Conservation (phyloP, 1,284 basidiomycete species). For the Sanguinoderma infundibulare region DNA sequence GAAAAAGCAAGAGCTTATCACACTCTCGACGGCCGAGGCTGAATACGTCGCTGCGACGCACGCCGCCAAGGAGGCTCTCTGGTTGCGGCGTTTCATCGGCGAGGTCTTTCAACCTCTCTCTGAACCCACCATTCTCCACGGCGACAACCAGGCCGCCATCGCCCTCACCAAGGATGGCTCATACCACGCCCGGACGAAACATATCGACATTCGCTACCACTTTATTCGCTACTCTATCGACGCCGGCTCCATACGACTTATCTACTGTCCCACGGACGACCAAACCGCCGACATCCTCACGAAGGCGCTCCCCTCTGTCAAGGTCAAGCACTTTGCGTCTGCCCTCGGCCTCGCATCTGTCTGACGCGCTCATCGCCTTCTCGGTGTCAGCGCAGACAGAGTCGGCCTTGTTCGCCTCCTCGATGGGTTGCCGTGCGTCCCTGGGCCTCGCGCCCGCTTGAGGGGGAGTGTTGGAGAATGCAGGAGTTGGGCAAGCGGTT, state of each 20-base stretch:
- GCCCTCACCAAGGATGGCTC: constrained; percentile 31
- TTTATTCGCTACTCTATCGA: constrained; percentile 37
- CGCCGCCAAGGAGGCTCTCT: constrained; percentile 29
- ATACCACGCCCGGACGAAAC: constrained; percentile 34
- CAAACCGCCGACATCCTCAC: too few relatives aligned
- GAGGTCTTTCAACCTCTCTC: constrained; percentile 19
- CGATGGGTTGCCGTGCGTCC: too few relatives aligned
- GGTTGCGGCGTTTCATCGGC: constrained; percentile 26
- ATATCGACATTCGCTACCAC: constrained; percentile 41
- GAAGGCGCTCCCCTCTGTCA: too few relatives aligned
- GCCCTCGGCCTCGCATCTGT: too few relatives aligned
- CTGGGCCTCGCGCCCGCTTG: background rate
- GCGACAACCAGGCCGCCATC: constrained; percentile 40
- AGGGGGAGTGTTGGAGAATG: constrained; percentile 1
- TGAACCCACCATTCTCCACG: too few relatives aligned
- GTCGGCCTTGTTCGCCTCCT: constrained; percentile 12
- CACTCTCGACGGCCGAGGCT: constrained; percentile 13
- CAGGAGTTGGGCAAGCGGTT: too few relatives aligned
- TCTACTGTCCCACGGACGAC: too few relatives aligned
- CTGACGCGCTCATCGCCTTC: too few relatives aligned
- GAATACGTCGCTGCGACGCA: constrained; percentile 29
- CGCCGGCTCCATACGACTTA: constrained; percentile 12
- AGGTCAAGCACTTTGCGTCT: too few relatives aligned
- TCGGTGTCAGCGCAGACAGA: too few relatives aligned
- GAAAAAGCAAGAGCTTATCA: constrained; percentile 36